Evolutionary conservation across 768 basidiomycete genomes (phyloP).

Genomic region (Auricularia sp.): DNA sequence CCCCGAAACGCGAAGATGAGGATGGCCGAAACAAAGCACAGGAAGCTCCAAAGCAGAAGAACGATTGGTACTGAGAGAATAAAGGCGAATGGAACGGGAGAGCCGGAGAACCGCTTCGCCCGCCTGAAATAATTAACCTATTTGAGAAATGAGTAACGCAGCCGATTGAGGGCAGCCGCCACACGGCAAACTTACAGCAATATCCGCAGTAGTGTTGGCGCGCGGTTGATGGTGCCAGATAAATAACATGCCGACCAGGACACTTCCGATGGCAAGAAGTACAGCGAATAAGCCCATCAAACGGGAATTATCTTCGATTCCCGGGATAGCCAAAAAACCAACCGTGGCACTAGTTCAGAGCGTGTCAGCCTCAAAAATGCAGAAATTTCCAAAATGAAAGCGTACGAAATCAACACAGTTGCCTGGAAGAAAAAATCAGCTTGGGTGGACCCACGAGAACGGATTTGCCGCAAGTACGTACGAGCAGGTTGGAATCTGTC

Average conservation of each 20-base stretch:
- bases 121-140: background rate
- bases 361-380: background rate
- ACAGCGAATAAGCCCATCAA: background rate
- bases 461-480: background rate
- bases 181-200: background rate
- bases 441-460: too few species aligned
- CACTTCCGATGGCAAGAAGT: background rate
- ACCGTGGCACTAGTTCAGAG: background rate
- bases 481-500: background rate
- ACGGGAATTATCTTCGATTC: background rate
- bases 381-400: background rate
- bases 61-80: background rate
- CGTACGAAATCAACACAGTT: background rate
- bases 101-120: background rate
- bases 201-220: background rate
- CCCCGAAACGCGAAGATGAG: background rate
- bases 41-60: background rate
- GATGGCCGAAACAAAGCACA: background rate
- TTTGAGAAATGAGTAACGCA: background rate
- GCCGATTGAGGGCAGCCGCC: background rate
- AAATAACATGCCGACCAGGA: background rate
- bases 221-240: background rate
- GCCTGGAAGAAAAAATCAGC: background rate
- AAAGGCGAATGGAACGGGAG: background rate
- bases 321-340: background rate